A percentile compares a stretch with the other conserved stretches of the same genome.
Conservation (phyloP, 805 yeast species). For the Wickerhamomyces hampshirensis region DNA sequence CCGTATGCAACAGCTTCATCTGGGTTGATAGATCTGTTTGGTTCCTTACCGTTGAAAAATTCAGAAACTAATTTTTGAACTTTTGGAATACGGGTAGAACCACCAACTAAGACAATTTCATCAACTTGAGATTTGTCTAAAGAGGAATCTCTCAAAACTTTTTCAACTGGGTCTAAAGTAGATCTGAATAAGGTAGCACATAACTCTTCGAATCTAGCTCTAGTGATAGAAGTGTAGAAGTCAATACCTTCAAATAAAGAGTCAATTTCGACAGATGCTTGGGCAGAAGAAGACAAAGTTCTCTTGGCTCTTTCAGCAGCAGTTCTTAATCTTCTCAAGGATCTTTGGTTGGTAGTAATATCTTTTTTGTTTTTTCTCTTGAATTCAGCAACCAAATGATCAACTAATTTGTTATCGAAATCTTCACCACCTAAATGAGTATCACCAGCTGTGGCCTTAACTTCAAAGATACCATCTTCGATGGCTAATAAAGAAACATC, state of each 20-base stretch:
- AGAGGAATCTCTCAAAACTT: constrained; percentile 87
- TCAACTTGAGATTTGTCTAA: constrained; percentile 84
- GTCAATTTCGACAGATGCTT: constrained; percentile 92
- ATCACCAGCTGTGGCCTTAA: constrained; percentile 70
- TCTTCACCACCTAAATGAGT: constrained; percentile 22
- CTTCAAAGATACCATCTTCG: constrained; percentile 95
- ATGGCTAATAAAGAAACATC: constrained; percentile 90
- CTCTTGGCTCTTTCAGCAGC: constrained; percentile 52
- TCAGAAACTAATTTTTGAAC: constrained; percentile 93
- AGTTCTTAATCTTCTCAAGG: constrained; percentile 95
- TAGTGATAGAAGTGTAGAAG: constrained; percentile 92
- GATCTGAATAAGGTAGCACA: constrained; percentile 93
- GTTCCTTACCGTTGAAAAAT: constrained; percentile 96
- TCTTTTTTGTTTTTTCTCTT: constrained; percentile 97
- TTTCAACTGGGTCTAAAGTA: constrained; percentile 92
- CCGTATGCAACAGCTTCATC: constrained; percentile 99
- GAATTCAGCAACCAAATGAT: constrained; percentile 89
- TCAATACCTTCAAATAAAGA: constrained; percentile 93
- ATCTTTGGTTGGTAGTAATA: constrained; percentile 87
- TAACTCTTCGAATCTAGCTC: constrained; percentile 96
- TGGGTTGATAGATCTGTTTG: constrained; percentile 94
- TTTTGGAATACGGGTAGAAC: constrained; percentile 98
- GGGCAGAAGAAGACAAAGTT: constrained; percentile 93
- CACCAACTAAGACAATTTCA: constrained; percentile 95
- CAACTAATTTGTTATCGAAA: constrained; percentile 68